Percentiles rank a stretch among this genome's conserved stretches.
Conservation (phyloP, 164 flowering plant genomes). For the Saururus chinensis region DNA sequence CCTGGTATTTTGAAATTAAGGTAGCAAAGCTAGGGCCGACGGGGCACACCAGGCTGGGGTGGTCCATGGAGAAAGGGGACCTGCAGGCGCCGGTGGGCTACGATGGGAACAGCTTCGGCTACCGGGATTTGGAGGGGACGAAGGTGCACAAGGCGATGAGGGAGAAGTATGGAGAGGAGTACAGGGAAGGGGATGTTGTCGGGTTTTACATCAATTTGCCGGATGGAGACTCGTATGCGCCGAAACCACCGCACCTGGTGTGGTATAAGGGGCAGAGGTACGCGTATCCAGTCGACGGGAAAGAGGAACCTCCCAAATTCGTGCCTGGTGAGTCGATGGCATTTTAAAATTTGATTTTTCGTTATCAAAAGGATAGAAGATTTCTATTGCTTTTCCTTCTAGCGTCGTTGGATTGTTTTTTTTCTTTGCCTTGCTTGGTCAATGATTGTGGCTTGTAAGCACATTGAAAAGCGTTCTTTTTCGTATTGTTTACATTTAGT, state of each 20-base stretch:
- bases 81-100: conserved; percentile 98
- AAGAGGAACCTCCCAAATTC: conserved; percentile 74
- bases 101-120: conserved; percentile 82
- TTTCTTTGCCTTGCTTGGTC: no score
- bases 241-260: conserved; percentile 59
- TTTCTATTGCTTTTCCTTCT: background rate
- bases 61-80: conserved; percentile 93
- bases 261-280: conserved; percentile 80
- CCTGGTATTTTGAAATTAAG: conserved; percentile 90
- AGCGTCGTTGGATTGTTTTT: background rate
- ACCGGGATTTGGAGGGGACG: conserved; percentile 89
- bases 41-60: conserved; percentile 93
- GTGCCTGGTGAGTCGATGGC: conserved; percentile 66
- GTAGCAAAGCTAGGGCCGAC: conserved; percentile 65
- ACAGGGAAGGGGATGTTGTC: conserved; percentile 87
- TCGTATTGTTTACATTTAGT: no score
- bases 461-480: background rate
- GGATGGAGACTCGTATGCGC: conserved; percentile 55
- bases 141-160: conserved; percentile 83
- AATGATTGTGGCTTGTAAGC: background rate
- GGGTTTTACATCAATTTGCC: conserved; percentile 89
- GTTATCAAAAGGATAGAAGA: background rate
- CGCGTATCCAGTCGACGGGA: conserved; percentile 47
- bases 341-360: background rate
- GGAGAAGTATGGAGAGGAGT: conserved; percentile 90